These are phyloP conservation scores for Syncephalastrum sp. DNA, from an alignment of 371 early-diverging fungal genomes.

Conservation along the genomic window DNA sequence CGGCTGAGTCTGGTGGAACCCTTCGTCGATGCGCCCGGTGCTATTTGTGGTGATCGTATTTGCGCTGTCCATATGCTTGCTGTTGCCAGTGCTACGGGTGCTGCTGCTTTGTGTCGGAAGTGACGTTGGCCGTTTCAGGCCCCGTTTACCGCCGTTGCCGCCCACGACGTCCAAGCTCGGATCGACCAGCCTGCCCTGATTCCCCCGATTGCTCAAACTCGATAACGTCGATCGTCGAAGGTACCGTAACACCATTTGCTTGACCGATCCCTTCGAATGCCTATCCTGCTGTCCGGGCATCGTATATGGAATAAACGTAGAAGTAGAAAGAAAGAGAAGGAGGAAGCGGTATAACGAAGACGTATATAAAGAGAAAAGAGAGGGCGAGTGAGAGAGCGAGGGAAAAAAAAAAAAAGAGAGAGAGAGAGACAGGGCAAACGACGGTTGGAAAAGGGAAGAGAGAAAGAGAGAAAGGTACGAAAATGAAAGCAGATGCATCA, in stretches of 20 bases:
- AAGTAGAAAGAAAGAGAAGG: background rate
- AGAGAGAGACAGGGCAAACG: background rate
- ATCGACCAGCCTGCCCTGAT: background rate
- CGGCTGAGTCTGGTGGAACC: slow-evolving; percentile 21
- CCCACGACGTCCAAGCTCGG: background rate
- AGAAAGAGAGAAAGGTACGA: too few relatives aligned
- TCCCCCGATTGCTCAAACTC: too few relatives aligned
- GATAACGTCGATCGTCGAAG: slow-evolving; percentile 6
- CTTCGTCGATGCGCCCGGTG: slow-evolving; percentile 18
- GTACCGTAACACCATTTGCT: slow-evolving; percentile 5
- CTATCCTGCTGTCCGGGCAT: slow-evolving; percentile 3
- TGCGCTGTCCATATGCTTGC: too few relatives aligned
- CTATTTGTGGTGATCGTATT: background rate
- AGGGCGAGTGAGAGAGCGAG: too few relatives aligned
- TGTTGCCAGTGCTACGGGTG: background rate
- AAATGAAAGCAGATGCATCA: too few relatives aligned
- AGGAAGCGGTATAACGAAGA: background rate
- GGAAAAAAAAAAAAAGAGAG: background rate
- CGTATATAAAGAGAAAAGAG: too few relatives aligned
- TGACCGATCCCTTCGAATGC: background rate
- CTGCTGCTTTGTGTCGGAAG: background rate
- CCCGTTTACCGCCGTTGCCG: slow-evolving; percentile 4
- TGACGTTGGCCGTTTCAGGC: background rate
- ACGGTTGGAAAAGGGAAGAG: too few relatives aligned
- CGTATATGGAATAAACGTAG: background rate